Conservation (phyloP, 1,139 yeast genomes). For the Trichomonascaceae sp. region DNA sequence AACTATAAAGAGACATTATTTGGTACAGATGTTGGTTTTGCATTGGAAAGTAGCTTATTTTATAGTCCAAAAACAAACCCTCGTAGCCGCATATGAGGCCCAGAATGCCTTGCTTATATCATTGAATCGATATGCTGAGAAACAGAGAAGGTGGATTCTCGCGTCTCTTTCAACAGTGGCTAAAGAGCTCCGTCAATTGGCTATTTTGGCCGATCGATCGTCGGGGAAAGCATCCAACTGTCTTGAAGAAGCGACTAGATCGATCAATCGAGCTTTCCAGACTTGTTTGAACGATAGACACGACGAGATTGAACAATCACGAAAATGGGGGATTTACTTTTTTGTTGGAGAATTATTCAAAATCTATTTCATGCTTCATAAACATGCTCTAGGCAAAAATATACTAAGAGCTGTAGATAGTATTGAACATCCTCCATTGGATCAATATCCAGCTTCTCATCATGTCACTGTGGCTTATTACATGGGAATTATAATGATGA, state of each 20-base stretch:
- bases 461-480: constrained; percentile 60
- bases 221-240: constrained; percentile 3
- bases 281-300: constrained; percentile 75
- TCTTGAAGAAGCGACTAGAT: constrained; percentile 49
- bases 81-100: constrained; percentile 25
- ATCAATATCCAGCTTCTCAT: constrained; percentile 44
- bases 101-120: constrained; percentile 25
- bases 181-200: constrained; percentile 45
- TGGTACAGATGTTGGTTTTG: constrained; percentile 11
- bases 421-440: constrained; percentile 46
- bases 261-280: constrained; percentile 67
- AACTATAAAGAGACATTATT: not conserved
- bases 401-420: constrained; percentile 66
- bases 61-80: constrained; percentile 21
- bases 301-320: constrained; percentile 43
- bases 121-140: constrained; percentile 54
- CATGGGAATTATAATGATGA: constrained; percentile 55
- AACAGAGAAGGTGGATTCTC: constrained; percentile 62
- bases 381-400: constrained; percentile 69
- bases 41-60: constrained; percentile 28
- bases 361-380: constrained; percentile 56
- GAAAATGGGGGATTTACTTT: constrained; percentile 63
- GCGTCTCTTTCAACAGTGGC: constrained; percentile 51
- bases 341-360: constrained; percentile 69
- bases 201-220: constrained; percentile 25